These are phyloP conservation scores for Linum trigynum DNA, from an alignment of 345 rosid genomes.

Conservation along the genomic window DNA sequence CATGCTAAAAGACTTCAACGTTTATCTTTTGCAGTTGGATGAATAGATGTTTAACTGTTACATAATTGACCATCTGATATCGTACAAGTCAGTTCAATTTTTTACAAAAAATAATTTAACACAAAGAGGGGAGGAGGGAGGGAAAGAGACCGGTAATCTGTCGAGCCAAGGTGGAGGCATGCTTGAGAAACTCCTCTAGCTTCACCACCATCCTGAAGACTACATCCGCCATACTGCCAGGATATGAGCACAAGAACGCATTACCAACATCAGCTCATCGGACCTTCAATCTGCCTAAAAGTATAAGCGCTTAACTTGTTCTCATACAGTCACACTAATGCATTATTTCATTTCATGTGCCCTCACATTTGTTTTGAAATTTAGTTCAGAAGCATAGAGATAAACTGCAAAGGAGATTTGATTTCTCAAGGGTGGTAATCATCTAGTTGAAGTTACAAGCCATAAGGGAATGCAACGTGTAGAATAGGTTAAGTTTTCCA, in stretches of 20 bases:
- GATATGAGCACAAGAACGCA: constrained; percentile 6
- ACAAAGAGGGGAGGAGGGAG: constrained; percentile 1
- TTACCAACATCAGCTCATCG: background rate
- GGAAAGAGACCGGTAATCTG: constrained; percentile 63
- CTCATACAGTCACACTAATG: background rate
- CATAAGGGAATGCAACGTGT: background rate
- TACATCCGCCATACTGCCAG: constrained; percentile 69
- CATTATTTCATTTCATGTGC: no score
- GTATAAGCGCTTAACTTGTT: background rate
- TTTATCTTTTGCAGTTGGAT: no score
- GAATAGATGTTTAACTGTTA: no score
- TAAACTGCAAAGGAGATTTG: background rate
- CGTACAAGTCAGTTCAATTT: no score
- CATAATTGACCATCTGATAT: no score
- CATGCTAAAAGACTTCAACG: no score
- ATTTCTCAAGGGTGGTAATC: background rate
- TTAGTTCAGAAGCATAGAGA: no score
- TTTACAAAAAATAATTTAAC: background rate
- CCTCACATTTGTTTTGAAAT: no score
- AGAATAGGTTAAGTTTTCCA: background rate
- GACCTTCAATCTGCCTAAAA: background rate
- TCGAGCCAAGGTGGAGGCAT: constrained; percentile 70
- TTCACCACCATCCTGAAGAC: constrained; percentile 28
- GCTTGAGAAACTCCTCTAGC: constrained; percentile 28
- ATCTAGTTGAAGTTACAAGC: background rate